Evolutionary conservation across 352 stramenopile species (phyloP).

Genomic region (Phytopythium delawarense): DNA sequence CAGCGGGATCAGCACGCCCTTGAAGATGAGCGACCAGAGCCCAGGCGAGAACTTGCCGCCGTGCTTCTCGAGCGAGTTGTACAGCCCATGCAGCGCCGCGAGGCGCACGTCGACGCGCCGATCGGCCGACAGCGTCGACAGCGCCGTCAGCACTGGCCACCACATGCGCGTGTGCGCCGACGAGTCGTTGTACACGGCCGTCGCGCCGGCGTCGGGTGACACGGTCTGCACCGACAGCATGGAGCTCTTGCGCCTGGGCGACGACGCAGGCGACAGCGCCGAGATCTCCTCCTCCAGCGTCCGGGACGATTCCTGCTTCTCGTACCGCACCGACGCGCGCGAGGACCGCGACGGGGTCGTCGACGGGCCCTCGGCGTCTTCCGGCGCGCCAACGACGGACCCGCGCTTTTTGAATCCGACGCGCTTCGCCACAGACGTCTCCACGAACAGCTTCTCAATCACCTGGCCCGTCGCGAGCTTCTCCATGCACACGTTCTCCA

Average conservation of each 20-base stretch:
- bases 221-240: constrained; percentile 13
- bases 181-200: constrained; percentile 62
- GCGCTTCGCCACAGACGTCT: constrained; percentile 30
- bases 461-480: constrained; percentile 70
- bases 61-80: constrained; percentile 62
- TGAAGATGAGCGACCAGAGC: constrained; percentile 83
- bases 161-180: constrained; percentile 67
- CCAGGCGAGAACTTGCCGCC: constrained; percentile 67
- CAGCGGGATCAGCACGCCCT: constrained; percentile 81
- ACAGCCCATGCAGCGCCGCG: constrained; percentile 68
- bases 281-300: constrained; percentile 58
- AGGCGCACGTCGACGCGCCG: constrained; percentile 85
- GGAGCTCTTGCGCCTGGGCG: constrained; percentile 30
- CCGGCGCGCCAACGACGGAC: constrained; percentile 15
- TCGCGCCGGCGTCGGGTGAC: constrained; percentile 8
- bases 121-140: constrained; percentile 93
- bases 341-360: background rate
- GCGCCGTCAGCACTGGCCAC: constrained; percentile 96
- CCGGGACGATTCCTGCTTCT: constrained; percentile 60
- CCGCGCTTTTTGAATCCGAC: constrained; percentile 50
- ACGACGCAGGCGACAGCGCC: constrained; percentile 33
- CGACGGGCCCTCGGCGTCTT: constrained; percentile 2
- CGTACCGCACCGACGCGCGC: constrained; percentile 41
- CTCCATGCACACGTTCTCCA: constrained; percentile 67
- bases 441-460: constrained; percentile 57